Evolutionary conservation across 495 filamentous ascomycete genomes (phyloP), one percentile per base, ranked within the genome.

Genomic region (Aspergillus funiculosus): DNA sequence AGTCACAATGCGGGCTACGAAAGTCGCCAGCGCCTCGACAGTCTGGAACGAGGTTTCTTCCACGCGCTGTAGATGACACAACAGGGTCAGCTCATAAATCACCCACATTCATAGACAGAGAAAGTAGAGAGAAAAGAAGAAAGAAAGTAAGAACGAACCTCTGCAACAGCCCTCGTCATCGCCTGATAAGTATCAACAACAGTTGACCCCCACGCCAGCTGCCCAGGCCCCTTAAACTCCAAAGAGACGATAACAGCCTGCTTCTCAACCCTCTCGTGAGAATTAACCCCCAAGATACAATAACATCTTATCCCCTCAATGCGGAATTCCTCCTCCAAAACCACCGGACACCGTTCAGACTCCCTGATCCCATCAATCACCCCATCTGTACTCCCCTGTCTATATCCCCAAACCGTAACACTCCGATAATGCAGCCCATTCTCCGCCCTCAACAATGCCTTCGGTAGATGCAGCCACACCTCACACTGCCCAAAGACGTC

Each of bases 231-330:
- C 61, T 55, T 62, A 46, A 78, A 71, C 27, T 58, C 63, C 46
- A 78, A 51, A 10, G 71, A 73, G 22, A 79, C 61, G 46, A 72
- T 65, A 3, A 81, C 75, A 38, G 64, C 64, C 52, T 81, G 77
- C 51, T 76, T 78, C 59, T 79, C 75, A 22, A 77, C 54, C 13
- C 77, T 54, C 58, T 81, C 77, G 48, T 78, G 78, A 10, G 72
- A 66, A 35, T 81, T 79, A 5, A 81, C 72, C 0, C 77, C 77
- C 42, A 81, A 65, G 36, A 81, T 73, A 39, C 67, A 70, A 38
- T 71, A 57, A 50, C 69, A 72, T 9, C 68, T 56, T 19, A 74
- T 72, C 3, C 64, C 62, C 28, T 71, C 63, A 41, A 74, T 66
- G 0, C 58, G 59, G 39, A 71, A 70, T 43, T 69, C 69, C 50